Evolutionary conservation across 352 stramenopile genomes (phyloP).

Genomic region (Aphanomyces invadans): DNA sequence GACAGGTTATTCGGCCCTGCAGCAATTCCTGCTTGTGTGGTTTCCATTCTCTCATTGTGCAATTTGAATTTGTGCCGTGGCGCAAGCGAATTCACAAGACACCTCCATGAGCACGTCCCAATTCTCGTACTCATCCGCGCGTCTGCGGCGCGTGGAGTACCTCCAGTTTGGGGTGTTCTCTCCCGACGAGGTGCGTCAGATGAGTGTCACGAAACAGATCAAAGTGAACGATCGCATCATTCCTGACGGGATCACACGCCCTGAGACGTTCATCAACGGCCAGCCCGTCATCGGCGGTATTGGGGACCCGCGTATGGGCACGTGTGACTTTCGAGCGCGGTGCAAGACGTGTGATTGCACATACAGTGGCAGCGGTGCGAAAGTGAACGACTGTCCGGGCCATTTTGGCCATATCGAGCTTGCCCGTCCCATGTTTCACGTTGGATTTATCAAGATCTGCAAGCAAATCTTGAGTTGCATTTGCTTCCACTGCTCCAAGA

Average conservation of each 20-base stretch:
- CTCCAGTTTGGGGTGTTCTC: conserved; percentile 98
- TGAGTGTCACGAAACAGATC: conserved; percentile 95
- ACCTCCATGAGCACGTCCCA: conserved; percentile 73
- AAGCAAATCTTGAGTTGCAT: conserved; percentile 91
- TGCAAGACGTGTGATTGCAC: conserved; percentile 91
- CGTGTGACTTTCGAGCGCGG: conserved; percentile 77
- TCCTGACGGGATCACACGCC: conserved; percentile 91
- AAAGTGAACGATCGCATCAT: conserved; percentile 96
- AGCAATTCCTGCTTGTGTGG: conserved; percentile 9
- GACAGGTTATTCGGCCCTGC: neutral
- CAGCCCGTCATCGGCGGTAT: conserved; percentile 97
- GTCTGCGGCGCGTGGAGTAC: conserved; percentile 93
- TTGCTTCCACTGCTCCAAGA: conserved; percentile 96
- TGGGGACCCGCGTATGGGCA: conserved; percentile 97
- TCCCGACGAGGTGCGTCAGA: conserved; percentile 95
- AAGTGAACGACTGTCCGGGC: conserved; percentile 96
- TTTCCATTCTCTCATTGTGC: conserved; percentile 6
- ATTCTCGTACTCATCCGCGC: conserved; percentile 95
- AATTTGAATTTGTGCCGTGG: neutral
- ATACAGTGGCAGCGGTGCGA: conserved; percentile 86
- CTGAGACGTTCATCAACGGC: conserved; percentile 85
- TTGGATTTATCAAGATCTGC: conserved; percentile 96
- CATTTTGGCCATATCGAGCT: conserved; percentile 99
- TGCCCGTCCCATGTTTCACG: conserved; percentile 94
- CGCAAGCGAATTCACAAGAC: neutral